A percentile compares a stretch with the other conserved stretches of the same genome.
Evolutionary conservation across 2,329 filamentous ascomycete genomes (phyloP).

Genomic region (Colletotrichum cordylinicola): DNA sequence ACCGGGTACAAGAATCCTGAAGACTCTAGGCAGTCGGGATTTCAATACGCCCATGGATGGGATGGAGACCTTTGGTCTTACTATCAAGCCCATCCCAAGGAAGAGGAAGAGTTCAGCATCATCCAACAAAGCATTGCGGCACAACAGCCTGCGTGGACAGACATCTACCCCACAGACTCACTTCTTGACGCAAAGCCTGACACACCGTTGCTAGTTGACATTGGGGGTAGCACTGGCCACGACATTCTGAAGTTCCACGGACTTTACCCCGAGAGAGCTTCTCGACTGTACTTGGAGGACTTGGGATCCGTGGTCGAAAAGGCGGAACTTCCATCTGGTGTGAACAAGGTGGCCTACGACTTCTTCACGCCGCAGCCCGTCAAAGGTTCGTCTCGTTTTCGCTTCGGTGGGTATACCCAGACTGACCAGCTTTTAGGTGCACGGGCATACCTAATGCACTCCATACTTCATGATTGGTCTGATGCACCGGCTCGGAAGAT

Average conservation of each 20-base stretch:
- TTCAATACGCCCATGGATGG: not conserved
- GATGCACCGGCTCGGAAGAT: conserved; percentile 47
- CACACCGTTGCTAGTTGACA: not conserved
- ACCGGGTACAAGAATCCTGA: not conserved
- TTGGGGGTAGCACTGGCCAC: not conserved
- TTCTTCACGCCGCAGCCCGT: conserved; percentile 43
- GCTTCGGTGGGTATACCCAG: fast-evolving
- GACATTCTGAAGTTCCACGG: not conserved
- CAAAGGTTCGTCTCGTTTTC: not conserved
- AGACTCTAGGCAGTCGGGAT: not conserved
- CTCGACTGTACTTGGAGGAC: not conserved
- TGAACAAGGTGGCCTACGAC: conserved; percentile 31
- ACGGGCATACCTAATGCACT: conserved; percentile 57
- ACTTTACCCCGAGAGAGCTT: not conserved
- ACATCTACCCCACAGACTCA: not conserved
- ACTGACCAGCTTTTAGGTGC: conserved; percentile 25
- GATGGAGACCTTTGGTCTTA: not conserved
- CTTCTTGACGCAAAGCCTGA: not conserved
- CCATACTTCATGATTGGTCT: conserved; percentile 62
- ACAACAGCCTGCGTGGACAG: not conserved
- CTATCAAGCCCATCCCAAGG: not conserved
- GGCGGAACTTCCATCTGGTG: not conserved
- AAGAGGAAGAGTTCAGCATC: not conserved
- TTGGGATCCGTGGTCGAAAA: not conserved
- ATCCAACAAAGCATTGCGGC: not conserved